These are phyloP conservation scores for Picea glauca DNA, from an alignment of 75 land plant genomes.

Conservation along the genomic window DNA sequence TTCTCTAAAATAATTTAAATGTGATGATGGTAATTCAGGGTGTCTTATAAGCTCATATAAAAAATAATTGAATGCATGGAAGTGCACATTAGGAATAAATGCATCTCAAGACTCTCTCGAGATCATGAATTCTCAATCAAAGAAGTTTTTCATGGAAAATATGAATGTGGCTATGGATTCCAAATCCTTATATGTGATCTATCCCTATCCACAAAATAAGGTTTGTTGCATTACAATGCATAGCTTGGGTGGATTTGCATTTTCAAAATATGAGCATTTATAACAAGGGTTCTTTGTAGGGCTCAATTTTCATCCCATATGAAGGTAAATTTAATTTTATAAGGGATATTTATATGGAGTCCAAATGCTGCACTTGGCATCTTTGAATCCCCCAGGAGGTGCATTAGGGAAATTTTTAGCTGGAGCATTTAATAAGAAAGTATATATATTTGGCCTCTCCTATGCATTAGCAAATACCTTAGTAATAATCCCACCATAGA, in stretches of 20 bases:
- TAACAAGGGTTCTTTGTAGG: neutral
- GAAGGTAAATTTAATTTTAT: neutral
- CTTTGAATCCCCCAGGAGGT: neutral
- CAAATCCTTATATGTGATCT: neutral
- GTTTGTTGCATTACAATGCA: neutral
- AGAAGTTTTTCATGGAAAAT: neutral
- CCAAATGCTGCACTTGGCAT: neutral
- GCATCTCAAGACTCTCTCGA: neutral
- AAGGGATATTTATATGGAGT: neutral
- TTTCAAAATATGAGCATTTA: neutral
- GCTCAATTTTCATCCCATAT: neutral
- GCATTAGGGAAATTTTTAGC: neutral
- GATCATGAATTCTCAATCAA: neutral
- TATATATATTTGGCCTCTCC: neutral
- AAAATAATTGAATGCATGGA: neutral
- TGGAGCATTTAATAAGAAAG: neutral
- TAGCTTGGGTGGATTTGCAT: neutral
- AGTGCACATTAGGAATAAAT: neutral
- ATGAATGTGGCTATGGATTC: neutral
- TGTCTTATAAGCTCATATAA: conserved; percentile 1
- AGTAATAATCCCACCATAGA: neutral
- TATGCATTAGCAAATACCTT: neutral
- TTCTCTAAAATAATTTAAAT: neutral
- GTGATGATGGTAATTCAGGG: neutral
- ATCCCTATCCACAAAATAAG: neutral